Evolutionary conservation across 139 green algal species (phyloP), one percentile per base, ranked within the genome.

Genomic region (Trebouxia sp.): DNA sequence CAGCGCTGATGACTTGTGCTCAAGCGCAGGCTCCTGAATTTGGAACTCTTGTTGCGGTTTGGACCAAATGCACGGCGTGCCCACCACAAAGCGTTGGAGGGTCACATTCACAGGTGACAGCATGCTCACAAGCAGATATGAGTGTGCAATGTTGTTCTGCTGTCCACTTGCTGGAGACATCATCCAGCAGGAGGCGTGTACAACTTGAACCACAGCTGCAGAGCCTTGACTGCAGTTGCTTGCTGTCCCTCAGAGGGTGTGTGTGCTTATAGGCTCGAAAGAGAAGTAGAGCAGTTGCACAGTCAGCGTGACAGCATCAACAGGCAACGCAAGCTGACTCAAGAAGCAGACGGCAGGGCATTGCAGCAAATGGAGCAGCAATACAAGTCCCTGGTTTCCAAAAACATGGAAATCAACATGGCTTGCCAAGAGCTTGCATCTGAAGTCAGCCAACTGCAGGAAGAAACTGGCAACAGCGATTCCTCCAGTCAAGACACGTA

Each of bases 11-110:
- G n/a, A n/a, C n/a, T n/a, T n/a, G n/a, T n/a, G n/a, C n/a, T n/a
- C n/a, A n/a, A n/a, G n/a, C n/a, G 26, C 82, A 87, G 84, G 69
- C 72, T 97, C 72, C 51, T 93, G 5, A 97, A 97, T 83, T 76
- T 95, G 76, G 91, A 96, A 84, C 86, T 97, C 75, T 80, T 96
- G 84, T 83, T 93, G 3, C 92, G 93, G 83, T 91, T 89, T 75
- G 93, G 93, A 1, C 85, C 93, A 32, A 91, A 90, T 43, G 76
- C 86, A 6, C 89, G 91, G 87, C 80, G 90, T n/a, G 86, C 81
- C 28, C 87, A 92, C 50, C 89, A 88, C 72, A 75, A 83, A 28
- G 41, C 51, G 12, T 58, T 91, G 76, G 79, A 86, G 2, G 55
- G 79, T 30, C 30, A 41, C 35, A 42, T 76, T 32, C 56, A 80